These are phyloP conservation scores for Cryptosporidium andersoni DNA, from an alignment of 169 alveolate genomes.

Conservation along the genomic window DNA sequence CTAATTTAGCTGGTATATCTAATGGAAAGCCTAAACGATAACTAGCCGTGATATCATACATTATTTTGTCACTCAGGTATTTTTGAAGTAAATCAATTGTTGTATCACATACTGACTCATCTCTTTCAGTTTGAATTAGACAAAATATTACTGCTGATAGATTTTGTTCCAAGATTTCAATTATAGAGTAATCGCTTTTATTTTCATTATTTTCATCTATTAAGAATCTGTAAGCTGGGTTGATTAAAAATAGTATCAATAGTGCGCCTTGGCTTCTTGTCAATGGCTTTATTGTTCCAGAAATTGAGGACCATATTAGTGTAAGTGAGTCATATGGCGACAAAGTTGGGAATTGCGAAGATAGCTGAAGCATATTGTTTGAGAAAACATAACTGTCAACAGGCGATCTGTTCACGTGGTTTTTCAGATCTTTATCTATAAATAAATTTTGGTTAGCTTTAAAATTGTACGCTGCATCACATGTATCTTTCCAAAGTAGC, in stretches of 20 bases:
- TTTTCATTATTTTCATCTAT: constrained; percentile 10
- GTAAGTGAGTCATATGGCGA: constrained; percentile 55
- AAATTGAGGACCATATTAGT: constrained; percentile 39
- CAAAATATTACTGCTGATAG: constrained; percentile 45
- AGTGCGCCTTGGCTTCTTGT: constrained; percentile 56
- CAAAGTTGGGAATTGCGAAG: constrained; percentile 38
- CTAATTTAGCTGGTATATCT: constrained; percentile 6
- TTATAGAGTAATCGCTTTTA: not conserved
- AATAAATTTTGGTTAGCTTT: too few species aligned
- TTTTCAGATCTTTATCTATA: constrained; percentile 38
- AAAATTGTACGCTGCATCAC: too few species aligned
- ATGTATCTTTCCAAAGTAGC: not conserved
- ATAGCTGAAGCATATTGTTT: constrained; percentile 49
- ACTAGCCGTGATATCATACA: constrained; percentile 24
- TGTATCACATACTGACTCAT: constrained; percentile 6
- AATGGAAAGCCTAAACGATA: constrained; percentile 2
- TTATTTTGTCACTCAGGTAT: constrained; percentile 17
- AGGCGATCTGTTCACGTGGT: constrained; percentile 13
- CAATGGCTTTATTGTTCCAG: constrained; percentile 9
- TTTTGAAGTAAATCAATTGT: constrained; percentile 8
- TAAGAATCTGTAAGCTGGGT: constrained; percentile 20
- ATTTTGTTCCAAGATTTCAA: constrained; percentile 19
- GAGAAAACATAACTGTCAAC: constrained; percentile 41
- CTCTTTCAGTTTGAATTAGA: constrained; percentile 31
- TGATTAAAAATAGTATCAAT: constrained; percentile 20